Conservation (phyloP, 805 yeast species). For the Priceomyces castillae region DNA sequence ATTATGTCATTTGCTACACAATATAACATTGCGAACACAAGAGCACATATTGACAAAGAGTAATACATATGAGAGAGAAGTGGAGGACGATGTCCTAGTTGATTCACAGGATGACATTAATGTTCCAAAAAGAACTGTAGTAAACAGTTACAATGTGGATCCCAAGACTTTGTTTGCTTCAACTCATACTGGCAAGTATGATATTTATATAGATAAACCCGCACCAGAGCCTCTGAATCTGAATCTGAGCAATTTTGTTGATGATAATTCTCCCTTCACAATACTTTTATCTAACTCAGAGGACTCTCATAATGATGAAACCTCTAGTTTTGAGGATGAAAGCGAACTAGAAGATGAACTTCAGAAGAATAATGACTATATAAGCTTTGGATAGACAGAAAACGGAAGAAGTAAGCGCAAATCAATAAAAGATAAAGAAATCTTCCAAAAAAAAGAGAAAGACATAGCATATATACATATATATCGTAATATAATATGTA, state of each 20-base stretch:
- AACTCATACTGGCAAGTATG: conserved; percentile 20
- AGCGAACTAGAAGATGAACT: conserved; percentile 15
- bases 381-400: conserved; percentile 10
- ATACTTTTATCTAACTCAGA: conserved; percentile 15
- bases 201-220: conserved; percentile 22
- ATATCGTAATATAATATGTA: too few species aligned
- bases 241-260: neutral
- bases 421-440: neutral
- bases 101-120: conserved; percentile 10
- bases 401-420: too few species aligned
- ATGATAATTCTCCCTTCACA: conserved; percentile 15
- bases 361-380: conserved; percentile 23
- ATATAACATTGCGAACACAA: conserved; percentile 26
- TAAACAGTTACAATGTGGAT: conserved; percentile 35
- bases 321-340: conserved; percentile 7
- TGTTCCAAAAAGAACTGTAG: conserved; percentile 7
- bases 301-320: conserved; percentile 1
- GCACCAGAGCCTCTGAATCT: neutral
- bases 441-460: neutral
- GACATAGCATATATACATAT: neutral
- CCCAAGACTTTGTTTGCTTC: conserved; percentile 23
- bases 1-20: conserved; percentile 54
- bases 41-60: conserved; percentile 19
- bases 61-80: conserved; percentile 14
- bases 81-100: conserved; percentile 18